phyloP scores from a whole-genome alignment of 2,329 filamentous ascomycete species.

The Fusarium pseudonygamai region DNA sequence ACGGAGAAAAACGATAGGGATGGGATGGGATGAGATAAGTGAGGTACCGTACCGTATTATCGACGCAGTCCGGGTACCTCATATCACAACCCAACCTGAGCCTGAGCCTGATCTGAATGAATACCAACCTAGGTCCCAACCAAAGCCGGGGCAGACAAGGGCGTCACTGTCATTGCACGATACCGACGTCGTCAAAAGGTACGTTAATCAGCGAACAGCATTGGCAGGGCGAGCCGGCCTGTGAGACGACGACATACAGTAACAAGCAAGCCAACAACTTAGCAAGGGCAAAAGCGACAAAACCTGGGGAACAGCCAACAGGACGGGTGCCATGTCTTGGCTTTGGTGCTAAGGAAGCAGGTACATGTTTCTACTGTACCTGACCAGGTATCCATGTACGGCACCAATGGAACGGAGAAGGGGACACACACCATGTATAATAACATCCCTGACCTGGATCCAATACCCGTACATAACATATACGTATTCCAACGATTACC shows the following conservation, averaged over 20 bases:
- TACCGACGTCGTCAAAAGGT: constrained; percentile 9
- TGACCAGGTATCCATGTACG: constrained; percentile 15
- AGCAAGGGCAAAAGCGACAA: constrained; percentile 31
- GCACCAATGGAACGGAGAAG: neutral
- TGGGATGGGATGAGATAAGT: constrained; percentile 28
- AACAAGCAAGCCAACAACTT: too few relatives aligned
- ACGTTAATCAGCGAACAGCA: constrained; percentile 10
- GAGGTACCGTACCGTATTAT: constrained; percentile 8
- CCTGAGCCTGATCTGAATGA: constrained; percentile 20
- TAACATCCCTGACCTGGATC: constrained; percentile 17
- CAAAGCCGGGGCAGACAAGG: constrained; percentile 35
- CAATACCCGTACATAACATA: neutral
- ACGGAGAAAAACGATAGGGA: constrained; percentile 5
- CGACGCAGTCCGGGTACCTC: constrained; percentile 8
- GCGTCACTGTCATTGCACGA: constrained; percentile 22
- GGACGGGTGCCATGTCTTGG: constrained; percentile 39
- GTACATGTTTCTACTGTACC: constrained; percentile 27
- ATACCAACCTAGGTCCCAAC: constrained; percentile 12
- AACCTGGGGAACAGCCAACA: constrained; percentile 41
- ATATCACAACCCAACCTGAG: constrained; percentile 24
- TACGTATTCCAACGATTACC: constrained; percentile 9
- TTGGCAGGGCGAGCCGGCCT: constrained; percentile 35
- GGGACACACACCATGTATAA: neutral
- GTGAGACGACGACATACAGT: constrained; percentile 26
- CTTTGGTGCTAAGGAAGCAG: constrained; percentile 37